A percentile compares a stretch with the other conserved stretches of the same genome.
Conservation (phyloP, 1,284 basidiomycete species). For the Coniferiporia sulphurascens region DNA sequence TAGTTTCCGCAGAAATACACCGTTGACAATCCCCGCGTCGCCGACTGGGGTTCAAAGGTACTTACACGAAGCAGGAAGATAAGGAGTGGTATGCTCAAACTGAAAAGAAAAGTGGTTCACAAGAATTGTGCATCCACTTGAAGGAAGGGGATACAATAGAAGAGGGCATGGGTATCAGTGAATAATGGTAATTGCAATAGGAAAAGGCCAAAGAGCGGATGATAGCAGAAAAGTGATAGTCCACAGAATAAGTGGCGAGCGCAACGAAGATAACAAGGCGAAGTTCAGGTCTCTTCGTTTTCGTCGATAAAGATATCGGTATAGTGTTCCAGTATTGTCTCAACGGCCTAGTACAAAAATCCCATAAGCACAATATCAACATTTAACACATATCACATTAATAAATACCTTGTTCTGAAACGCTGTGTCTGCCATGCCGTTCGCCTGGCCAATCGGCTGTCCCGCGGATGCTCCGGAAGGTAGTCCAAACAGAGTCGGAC, state of each 20-base stretch:
- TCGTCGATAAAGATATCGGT: slow-evolving; percentile 83
- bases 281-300: slow-evolving; percentile 28
- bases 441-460: slow-evolving; percentile 27
- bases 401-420: slow-evolving; percentile 58
- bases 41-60: not conserved
- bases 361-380: slow-evolving; percentile 19
- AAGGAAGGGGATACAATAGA: not conserved
- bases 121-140: not conserved
- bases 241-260: not conserved
- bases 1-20: slow-evolving; percentile 4
- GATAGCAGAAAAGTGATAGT: not conserved
- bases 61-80: not conserved
- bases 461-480: slow-evolving; percentile 31
- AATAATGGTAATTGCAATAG: not conserved
- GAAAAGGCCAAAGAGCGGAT: not conserved
- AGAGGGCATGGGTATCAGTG: slow-evolving; percentile 5
- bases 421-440: slow-evolving; percentile 53
- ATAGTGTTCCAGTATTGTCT: slow-evolving; percentile 84
- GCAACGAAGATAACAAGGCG: not conserved
- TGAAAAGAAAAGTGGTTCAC: not conserved
- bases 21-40: not conserved
- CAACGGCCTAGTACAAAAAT: slow-evolving; percentile 55
- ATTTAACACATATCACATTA: slow-evolving; percentile 34
- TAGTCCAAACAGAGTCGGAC: slow-evolving; percentile 85
- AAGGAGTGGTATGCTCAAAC: not conserved